A percentile compares a stretch with the other conserved stretches of the same genome.
These are phyloP conservation scores for Hypseocharis bilobata DNA, from an alignment of 441 rosid species.

Conservation along the genomic window DNA sequence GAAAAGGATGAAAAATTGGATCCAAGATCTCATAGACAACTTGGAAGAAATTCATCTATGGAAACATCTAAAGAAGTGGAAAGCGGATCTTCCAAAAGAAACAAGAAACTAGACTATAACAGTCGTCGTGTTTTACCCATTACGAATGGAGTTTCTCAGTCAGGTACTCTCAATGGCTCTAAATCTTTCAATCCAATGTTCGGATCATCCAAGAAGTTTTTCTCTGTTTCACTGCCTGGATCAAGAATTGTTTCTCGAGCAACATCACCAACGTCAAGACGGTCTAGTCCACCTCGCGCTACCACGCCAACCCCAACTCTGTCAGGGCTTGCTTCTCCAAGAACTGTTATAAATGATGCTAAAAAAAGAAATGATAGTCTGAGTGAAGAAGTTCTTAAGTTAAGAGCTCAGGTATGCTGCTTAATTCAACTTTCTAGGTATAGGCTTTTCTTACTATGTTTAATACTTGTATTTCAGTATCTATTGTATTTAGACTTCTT, in stretches of 20 bases:
- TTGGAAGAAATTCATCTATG: constrained; percentile 68
- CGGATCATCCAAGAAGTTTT: constrained; percentile 82
- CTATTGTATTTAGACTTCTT: no score
- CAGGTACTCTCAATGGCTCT: constrained; percentile 57
- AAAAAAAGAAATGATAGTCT: constrained; percentile 60
- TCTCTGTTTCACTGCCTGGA: constrained; percentile 96
- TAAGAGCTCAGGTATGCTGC: constrained; percentile 63
- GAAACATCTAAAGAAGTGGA: constrained; percentile 68
- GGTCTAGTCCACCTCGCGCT: constrained; percentile 87
- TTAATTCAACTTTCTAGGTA: neutral
- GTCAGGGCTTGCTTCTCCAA: constrained; percentile 71
- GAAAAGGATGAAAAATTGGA: constrained; percentile 73
- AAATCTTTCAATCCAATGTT: constrained; percentile 74
- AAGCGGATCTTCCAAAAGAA: constrained; percentile 52
- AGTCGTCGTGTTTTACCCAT: constrained; percentile 84
- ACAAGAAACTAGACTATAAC: constrained; percentile 71
- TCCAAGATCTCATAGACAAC: constrained; percentile 58
- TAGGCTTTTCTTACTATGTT: neutral
- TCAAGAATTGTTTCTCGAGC: constrained; percentile 93
- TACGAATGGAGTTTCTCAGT: constrained; percentile 69
- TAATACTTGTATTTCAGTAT: no score
- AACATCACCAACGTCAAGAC: constrained; percentile 86
- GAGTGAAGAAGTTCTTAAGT: constrained; percentile 67
- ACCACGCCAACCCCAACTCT: constrained; percentile 90
- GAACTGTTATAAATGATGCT: constrained; percentile 55